Base-by-base conservation (phyloP, 2,329 filamentous ascomycete genomes). In the Aspergillus melleus region DNA sequence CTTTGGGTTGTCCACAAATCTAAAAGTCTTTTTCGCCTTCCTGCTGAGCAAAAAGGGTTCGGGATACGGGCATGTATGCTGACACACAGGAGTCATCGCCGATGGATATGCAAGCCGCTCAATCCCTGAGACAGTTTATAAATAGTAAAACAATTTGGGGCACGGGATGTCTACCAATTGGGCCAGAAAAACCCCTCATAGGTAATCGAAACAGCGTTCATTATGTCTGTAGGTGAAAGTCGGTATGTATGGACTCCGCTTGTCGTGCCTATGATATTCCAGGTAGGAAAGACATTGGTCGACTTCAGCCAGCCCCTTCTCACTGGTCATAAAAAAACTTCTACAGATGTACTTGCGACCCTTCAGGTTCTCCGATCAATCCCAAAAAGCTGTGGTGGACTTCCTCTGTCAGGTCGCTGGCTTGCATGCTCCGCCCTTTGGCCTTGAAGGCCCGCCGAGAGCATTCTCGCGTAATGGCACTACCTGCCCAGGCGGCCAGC, bases 331-430 rank as follows among this genome's bases (percentile, higher is more conserved):
- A 49, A 36, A 42, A 47, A 42, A 8, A 2, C 52, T 22, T 74
- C 64, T 72, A 74, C 16, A 74, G 67, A 54, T 65, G 69, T 36
- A 67, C 62, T 58, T 77, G 77, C 30, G 76, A 72, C 16, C 69
- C 79, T 42, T 84, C 84, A 3, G 84, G 82, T 66, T 93, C 90
- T 0, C 92, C 93, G 71, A 97, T 89, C 19, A 96, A 75, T 61
- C 87, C 87, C 69, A 90, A 75, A 75, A 97, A 98, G 0, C 92
- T 90, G 36, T 81, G 81, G 70, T 96, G 89, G 10, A 99, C 90
- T 77, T 96, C 90, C 19, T 95, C 92, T 0, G 94, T 97, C 72
- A 99, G 78, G 76, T 98, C 95, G 66, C 90, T 92, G 0, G 95
- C 95, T 79, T 98, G 95, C 72, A 99, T 79, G 72, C 90, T 92